Conservation (phyloP, 2,329 filamentous ascomycete genomes). For the Exophiala xenobiotica region DNA sequence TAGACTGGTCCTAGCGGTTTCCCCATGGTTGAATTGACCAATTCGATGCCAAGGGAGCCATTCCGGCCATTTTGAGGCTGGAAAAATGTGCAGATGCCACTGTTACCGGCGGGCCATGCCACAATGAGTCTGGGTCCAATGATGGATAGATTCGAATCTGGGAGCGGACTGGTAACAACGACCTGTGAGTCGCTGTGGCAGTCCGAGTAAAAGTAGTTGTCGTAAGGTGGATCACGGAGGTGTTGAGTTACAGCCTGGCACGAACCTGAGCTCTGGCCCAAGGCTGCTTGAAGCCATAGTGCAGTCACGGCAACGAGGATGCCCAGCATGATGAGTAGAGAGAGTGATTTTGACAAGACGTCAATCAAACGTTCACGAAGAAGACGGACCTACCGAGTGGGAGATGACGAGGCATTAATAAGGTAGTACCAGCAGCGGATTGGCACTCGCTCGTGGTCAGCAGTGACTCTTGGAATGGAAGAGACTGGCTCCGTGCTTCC, state of each 20-base stretch:
- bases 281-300: slow-evolving; percentile 25
- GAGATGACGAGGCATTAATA: neutral
- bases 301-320: slow-evolving; percentile 17
- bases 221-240: slow-evolving; percentile 58
- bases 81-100: slow-evolving; percentile 59
- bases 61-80: slow-evolving; percentile 54
- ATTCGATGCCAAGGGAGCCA: slow-evolving; percentile 53
- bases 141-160: slow-evolving; percentile 54
- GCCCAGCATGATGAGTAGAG: slow-evolving; percentile 28
- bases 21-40: slow-evolving; percentile 52
- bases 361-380: neutral
- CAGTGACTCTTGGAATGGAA: neutral
- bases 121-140: slow-evolving; percentile 60
- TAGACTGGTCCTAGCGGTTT: slow-evolving; percentile 52
- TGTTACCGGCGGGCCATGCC: slow-evolving; percentile 67
- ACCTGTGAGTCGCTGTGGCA: slow-evolving; percentile 61
- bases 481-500: neutral
- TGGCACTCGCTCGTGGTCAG: neutral
- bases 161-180: slow-evolving; percentile 58
- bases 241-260: slow-evolving; percentile 40
- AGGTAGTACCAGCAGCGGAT: neutral
- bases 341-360: neutral
- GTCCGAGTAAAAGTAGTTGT: slow-evolving; percentile 67
- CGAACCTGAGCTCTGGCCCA: slow-evolving; percentile 26
- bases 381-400: neutral